Percentiles rank a stretch among this genome's conserved stretches.
These are phyloP conservation scores for Axilococcus clingmanii DNA, from an alignment of 139 green algal species.

Conservation along the genomic window DNA sequence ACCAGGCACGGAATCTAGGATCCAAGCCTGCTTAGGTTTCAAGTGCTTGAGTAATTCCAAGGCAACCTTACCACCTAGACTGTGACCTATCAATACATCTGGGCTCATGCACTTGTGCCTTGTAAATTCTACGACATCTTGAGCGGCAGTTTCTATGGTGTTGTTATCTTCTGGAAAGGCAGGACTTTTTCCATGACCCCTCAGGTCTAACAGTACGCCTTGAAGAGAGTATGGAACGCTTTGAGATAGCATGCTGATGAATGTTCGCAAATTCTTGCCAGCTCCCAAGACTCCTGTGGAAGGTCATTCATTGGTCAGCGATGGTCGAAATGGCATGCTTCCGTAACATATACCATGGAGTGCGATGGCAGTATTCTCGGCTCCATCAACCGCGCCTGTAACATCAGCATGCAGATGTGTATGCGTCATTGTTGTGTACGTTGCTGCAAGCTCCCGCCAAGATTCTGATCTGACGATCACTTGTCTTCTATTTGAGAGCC, in stretches of 20 bases:
- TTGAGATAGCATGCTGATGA: conserved; percentile 3
- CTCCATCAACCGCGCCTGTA: too few species aligned
- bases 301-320: too few species aligned
- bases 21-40: conserved; percentile 42
- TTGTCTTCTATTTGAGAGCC: too few species aligned
- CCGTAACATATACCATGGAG: conserved; percentile 26
- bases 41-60: conserved; percentile 45
- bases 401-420: too few species aligned
- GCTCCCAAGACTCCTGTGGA: conserved; percentile 24
- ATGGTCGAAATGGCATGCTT: too few species aligned
- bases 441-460: too few species aligned
- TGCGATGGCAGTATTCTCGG: conserved; percentile 1
- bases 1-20: conserved; percentile 64
- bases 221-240: conserved; percentile 5
- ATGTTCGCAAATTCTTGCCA: conserved; percentile 16
- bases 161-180: conserved; percentile 38
- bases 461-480: too few species aligned
- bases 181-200: conserved; percentile 47
- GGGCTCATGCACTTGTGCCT: conserved; percentile 4
- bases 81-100: conserved; percentile 54
- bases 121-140: conserved; percentile 51
- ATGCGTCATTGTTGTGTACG: too few species aligned
- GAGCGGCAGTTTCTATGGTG: conserved; percentile 47
- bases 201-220: conserved; percentile 58
- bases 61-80: conserved; percentile 67